Conservation (phyloP, 495 filamentous ascomycete genomes). For the Aspergillus carlsbadensis region DNA sequence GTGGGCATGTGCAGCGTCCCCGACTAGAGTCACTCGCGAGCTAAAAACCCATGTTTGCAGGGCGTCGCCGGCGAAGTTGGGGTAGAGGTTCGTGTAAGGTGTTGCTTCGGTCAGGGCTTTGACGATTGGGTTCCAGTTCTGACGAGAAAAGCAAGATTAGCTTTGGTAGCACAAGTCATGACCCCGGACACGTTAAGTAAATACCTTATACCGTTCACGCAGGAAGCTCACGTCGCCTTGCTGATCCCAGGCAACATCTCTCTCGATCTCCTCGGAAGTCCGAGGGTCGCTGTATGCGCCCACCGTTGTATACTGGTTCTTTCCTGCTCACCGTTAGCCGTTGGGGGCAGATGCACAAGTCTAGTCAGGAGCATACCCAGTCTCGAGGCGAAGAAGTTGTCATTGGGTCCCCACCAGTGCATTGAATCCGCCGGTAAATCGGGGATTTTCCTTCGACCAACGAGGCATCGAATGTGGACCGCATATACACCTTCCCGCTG, state of each 20-base stretch:
- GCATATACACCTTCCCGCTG: constrained; percentile 46
- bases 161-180: not conserved
- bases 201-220: constrained; percentile 35
- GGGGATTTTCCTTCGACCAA: constrained; percentile 37
- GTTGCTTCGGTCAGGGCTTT: constrained; percentile 41
- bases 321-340: constrained; percentile 24
- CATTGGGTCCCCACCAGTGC: constrained; percentile 50
- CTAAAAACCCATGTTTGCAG: constrained; percentile 44
- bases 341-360: not conserved
- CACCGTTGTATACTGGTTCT: constrained; percentile 45
- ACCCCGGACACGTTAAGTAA: too few species aligned
- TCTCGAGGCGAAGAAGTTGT: constrained; percentile 47
- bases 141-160: not conserved
- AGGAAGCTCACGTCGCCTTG: constrained; percentile 38
- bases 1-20: constrained; percentile 52
- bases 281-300: constrained; percentile 45
- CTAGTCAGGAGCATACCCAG: constrained; percentile 31
- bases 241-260: constrained; percentile 40
- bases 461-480: constrained; percentile 44
- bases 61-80: constrained; percentile 41
- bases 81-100: constrained; percentile 42
- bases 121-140: constrained; percentile 47
- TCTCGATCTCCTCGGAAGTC: constrained; percentile 33
- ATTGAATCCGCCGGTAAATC: constrained; percentile 44
- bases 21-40: constrained; percentile 39